phyloP scores from a whole-genome alignment of 106 monocot genomes.

The Apostasia ramifera region DNA sequence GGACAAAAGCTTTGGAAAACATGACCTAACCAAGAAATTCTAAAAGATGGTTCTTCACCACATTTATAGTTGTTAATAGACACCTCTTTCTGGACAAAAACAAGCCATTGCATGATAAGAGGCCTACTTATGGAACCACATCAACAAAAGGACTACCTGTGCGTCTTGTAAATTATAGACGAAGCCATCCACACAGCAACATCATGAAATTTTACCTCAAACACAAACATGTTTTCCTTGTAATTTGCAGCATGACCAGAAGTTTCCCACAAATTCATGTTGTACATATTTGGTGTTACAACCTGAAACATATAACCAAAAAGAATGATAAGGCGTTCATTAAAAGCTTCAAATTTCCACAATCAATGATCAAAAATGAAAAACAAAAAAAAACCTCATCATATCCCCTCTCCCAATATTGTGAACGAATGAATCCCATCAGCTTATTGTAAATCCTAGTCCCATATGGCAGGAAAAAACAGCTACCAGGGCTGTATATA shows the following conservation, averaged over 20 bases:
- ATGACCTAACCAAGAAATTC: too few relatives aligned
- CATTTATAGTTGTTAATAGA: too few relatives aligned
- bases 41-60: too few relatives aligned
- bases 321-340: not conserved
- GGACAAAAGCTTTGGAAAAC: too few relatives aligned
- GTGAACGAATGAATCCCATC: conserved; percentile 66
- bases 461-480: conserved; percentile 91
- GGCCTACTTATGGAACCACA: too few relatives aligned
- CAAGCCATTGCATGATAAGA: too few relatives aligned
- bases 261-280: conserved; percentile 99
- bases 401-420: conserved; percentile 89
- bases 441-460: conserved; percentile 88
- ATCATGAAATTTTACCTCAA: conserved; percentile 48
- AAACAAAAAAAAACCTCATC: conserved; percentile 62
- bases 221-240: conserved; percentile 98
- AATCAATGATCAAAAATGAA: not conserved
- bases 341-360: not conserved
- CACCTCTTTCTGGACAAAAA: too few relatives aligned
- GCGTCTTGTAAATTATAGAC: too few relatives aligned
- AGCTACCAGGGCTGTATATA: conserved; percentile 84
- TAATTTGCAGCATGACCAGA: conserved; percentile 99
- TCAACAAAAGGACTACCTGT: too few relatives aligned
- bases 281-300: conserved; percentile 85
- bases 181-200: too few relatives aligned
- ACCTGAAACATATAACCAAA: conserved; percentile 43